Evolutionary conservation across 148 eudicot species (phyloP).

Genomic region (Rhododendron ferrugineum): DNA sequence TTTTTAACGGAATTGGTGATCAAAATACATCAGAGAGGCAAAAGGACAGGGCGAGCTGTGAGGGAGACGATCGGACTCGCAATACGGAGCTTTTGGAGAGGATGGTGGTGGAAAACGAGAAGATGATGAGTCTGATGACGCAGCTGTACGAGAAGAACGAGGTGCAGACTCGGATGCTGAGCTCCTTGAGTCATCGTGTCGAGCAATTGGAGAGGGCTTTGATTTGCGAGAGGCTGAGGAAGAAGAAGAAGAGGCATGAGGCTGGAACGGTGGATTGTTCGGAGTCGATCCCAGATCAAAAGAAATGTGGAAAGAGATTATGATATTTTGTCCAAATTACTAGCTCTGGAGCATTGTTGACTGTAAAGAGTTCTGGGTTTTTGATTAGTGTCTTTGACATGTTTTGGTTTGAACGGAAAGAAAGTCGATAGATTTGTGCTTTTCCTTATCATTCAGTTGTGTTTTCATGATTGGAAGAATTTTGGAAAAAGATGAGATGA

Average conservation of each 20-base stretch:
- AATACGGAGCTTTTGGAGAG: slow-evolving; percentile 32
- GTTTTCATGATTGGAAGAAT: background rate
- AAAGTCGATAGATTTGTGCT: background rate
- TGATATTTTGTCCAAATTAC: background rate
- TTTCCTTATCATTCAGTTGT: background rate
- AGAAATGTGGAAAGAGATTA: background rate
- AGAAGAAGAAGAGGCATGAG: slow-evolving; percentile 22
- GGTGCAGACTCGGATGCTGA: slow-evolving; percentile 38
- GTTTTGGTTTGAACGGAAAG: background rate
- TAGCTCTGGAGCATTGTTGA: background rate
- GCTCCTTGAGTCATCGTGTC: slow-evolving; percentile 39
- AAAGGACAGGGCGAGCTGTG: background rate
- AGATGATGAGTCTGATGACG: slow-evolving; percentile 46
- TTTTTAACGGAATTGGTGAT: background rate
- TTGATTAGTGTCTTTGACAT: background rate
- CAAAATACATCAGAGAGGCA: background rate
- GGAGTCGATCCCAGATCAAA: background rate
- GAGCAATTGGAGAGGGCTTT: slow-evolving; percentile 62
- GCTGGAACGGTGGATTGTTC: background rate
- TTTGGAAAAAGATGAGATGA: background rate
- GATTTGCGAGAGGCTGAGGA: slow-evolving; percentile 24
- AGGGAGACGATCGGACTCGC: slow-evolving; percentile 10
- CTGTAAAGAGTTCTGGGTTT: background rate
- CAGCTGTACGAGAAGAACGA: slow-evolving; percentile 44
- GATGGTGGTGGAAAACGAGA: slow-evolving; percentile 45